Conservation (phyloP, 805 yeast species). For the Maudiozyma saulgeensis region DNA sequence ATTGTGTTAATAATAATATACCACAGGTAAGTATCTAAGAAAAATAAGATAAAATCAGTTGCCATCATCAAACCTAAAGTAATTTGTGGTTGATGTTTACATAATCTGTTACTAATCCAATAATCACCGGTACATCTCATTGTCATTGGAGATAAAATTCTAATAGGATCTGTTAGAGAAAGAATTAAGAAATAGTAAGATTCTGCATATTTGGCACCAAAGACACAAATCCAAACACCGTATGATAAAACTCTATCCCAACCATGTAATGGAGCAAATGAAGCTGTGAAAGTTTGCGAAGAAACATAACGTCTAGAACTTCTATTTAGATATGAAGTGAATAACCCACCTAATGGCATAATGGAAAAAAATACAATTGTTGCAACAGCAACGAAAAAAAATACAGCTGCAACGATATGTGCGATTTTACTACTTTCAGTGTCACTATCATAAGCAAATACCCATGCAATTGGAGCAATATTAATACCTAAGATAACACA, state of each 20-base stretch:
- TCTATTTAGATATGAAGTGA: conserved; percentile 87
- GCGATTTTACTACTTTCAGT: conserved; percentile 60
- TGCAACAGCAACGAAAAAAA: conserved; percentile 77
- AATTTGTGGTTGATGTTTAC: conserved; percentile 79
- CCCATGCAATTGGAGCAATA: conserved; percentile 77
- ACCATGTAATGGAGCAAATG: conserved; percentile 70
- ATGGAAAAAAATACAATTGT: conserved; percentile 79
- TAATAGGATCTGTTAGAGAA: conserved; percentile 88
- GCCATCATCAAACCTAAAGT: conserved; percentile 87
- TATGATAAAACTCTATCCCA: conserved; percentile 93
- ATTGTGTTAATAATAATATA: conserved; percentile 89
- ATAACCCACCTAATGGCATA: conserved; percentile 94
- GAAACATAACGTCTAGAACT: conserved; percentile 82
- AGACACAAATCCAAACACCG: conserved; percentile 78
- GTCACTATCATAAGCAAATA: conserved; percentile 69
- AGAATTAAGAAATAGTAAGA: conserved; percentile 86
- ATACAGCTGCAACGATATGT: conserved; percentile 68
- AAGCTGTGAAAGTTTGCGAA: conserved; percentile 91
- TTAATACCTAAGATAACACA: conserved; percentile 56
- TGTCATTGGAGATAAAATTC: conserved; percentile 70
- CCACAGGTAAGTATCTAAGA: conserved; percentile 98
- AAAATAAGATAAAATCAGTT: conserved; percentile 89
- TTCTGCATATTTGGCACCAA: conserved; percentile 79
- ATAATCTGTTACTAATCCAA: conserved; percentile 67
- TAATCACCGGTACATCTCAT: conserved; percentile 95